Base-by-base conservation (phyloP, 75 land plant genomes). In the Cupressus sempervirens region DNA sequence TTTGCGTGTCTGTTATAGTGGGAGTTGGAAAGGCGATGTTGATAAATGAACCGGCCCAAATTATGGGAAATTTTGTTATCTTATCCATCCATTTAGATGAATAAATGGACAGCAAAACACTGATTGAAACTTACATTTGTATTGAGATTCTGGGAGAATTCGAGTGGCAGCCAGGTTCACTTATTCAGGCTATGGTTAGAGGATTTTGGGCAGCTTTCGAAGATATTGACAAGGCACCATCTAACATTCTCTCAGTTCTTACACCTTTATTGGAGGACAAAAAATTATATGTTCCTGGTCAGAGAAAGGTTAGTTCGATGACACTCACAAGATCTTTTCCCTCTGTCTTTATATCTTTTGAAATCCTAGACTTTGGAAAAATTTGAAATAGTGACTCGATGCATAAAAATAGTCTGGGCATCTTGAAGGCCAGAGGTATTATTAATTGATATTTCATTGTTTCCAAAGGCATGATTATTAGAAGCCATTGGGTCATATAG, bases 131-230 rank as follows among this genome's bases (percentile, higher is more conserved):
- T 73, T 96, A 98, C 85, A 89, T 94, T 48, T 96, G 97, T 80
- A 88, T 95, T 0, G 99, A 98, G 53, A 82, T 87, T 84, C 98
- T 98, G 82, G 99, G 99, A 67, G 96, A 98, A 86, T 98, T 98
- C 85, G 93, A 91, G 88, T 98, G 99, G 99, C 96, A 96, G 86
- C 98, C 99, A 76, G 99, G 99, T 84, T 94, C 98, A 23, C 93
- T 98, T 36, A 95, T 96, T 29, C 98, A 96, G 94, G 99, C 99
- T 88, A 87, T 98, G 81, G 54, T 84, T 67, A 88, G 89, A 86
- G 99, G 99, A n/a, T 76, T 92, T 56, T 98, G 99, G 99, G 92
- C 95, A 35, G 95, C 96, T 10, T 90, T 98, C 88, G 99, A 98
- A 88, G 96, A 95, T 83, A 87, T 98, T 77, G 98, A 98, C 85